Base-by-base conservation (phyloP, 805 yeast species). In the Cyberlindnera maritima region DNA sequence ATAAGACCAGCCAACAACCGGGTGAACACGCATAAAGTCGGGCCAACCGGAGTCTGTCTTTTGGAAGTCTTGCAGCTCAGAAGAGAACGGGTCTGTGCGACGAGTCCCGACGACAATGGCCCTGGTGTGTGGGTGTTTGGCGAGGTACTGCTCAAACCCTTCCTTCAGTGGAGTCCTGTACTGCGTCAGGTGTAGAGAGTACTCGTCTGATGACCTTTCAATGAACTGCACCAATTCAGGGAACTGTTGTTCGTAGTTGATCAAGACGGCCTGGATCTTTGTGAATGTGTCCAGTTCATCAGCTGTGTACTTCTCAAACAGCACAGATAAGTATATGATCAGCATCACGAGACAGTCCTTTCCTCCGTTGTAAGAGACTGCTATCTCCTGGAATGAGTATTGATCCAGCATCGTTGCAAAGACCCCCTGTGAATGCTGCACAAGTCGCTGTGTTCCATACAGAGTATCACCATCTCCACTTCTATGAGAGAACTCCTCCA, bases 281-380 rank as follows among this genome's bases (percentile, higher is more conserved):
- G 59, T 53, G 68, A 56, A 58, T 54, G 14, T 4, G 46, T 37
- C 19, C 39, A 56, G 36, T 49, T 52, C 10, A 19, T 36, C 23
- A 42, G 44, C 6, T 1, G 50, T 18, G 29, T 56, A 63, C 29
- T 54, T 58, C 41, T 62, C 63, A 70, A 55, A 59, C 45, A 66
- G 69, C 19, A 78, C 79, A 2, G 94, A 83, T 43, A 91, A 67
- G 44, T 88, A 80, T 5, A 94, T 60, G 14, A 89, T 70, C 46
- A 94, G 74, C 85, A 92, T 81, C 28, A 91, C 97, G 39, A 91
- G 77, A 59, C 98, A 94, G 67, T 94, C 99, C 61, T 94, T 94
- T 2, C 99, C 99, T 11, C 99, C 99, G 62, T 94, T 94, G 65
- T 85, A 94, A 2, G 96, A 86, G 13, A 94, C 72, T 0, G 97